Evolutionary conservation across 495 filamentous ascomycete genomes (phyloP).

Genomic region (Hyaloscypha hepaticicola): DNA sequence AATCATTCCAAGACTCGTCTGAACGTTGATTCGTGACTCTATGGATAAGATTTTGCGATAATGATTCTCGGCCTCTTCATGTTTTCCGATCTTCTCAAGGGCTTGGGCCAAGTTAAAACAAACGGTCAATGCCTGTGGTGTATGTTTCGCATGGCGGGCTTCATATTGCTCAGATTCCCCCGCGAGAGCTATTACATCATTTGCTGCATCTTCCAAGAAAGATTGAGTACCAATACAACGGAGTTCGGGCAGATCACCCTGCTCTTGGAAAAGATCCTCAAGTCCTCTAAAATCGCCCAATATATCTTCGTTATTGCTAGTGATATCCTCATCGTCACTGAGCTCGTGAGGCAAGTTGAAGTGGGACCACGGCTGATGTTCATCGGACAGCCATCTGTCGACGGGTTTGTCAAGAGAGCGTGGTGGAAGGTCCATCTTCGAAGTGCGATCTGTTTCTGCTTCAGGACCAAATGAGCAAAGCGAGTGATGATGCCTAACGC

Average conservation of each 20-base stretch:
- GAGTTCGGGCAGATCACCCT: not conserved
- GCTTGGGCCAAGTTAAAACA: not conserved
- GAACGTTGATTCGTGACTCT: not conserved
- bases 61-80: not conserved
- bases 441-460: not conserved
- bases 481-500: not conserved
- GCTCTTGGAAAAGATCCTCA: not conserved
- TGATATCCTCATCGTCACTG: not conserved
- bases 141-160: not conserved
- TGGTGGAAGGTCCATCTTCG: not conserved
- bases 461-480: not conserved
- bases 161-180: not conserved
- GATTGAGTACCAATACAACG: not conserved
- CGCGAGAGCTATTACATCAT: not conserved
- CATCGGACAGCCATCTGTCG: not conserved
- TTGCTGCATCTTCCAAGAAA: not conserved
- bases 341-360: not conserved
- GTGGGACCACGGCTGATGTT: not conserved
- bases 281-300: not conserved
- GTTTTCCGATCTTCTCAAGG: not conserved
- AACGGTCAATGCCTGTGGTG: not conserved
- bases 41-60: not conserved
- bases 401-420: not conserved
- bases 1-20: not conserved
- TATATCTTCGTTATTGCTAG: not conserved